Percentiles rank a stretch among this genome's conserved stretches.
Evolutionary conservation across 2,329 filamentous ascomycete species (phyloP).

Genomic region (Leptographium lundbergii): DNA sequence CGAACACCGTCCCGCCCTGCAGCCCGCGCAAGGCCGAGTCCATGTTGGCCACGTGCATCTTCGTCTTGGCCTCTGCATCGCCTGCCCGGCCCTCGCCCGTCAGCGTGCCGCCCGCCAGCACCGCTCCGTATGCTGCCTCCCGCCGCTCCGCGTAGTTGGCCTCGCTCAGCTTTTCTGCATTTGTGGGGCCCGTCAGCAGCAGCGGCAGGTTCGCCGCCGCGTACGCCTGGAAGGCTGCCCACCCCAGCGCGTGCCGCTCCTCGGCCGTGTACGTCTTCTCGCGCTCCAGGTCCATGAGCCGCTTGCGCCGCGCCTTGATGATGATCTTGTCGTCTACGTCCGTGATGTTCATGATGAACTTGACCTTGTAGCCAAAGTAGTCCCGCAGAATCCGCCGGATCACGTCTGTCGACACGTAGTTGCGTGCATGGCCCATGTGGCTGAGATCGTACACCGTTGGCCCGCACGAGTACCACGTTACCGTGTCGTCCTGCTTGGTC

Average conservation of each 20-base stretch:
- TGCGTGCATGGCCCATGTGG: constrained; percentile 62
- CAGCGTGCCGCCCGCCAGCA: constrained; percentile 13
- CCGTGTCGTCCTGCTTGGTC: constrained; percentile 9
- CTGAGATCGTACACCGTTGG: constrained; percentile 53
- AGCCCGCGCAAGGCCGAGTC: constrained; percentile 13
- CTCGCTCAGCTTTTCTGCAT: constrained; percentile 3
- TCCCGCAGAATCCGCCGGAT: constrained; percentile 56
- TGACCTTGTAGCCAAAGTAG: constrained; percentile 58
- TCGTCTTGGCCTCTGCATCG: constrained; percentile 16
- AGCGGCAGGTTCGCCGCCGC: constrained; percentile 15
- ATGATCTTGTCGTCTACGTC: constrained; percentile 51
- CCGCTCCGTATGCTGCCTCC: constrained; percentile 13
- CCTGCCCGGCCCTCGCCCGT: constrained; percentile 12
- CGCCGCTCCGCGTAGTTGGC: constrained; percentile 11
- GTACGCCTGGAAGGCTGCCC: constrained; percentile 13
- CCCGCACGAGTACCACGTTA: constrained; percentile 15
- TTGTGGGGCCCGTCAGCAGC: background rate
- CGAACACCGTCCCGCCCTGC: constrained; percentile 31
- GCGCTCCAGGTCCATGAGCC: constrained; percentile 14
- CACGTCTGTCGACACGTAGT: constrained; percentile 68
- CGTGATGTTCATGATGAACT: constrained; percentile 69
- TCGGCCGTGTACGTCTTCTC: constrained; percentile 10
- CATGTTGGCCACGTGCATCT: constrained; percentile 16
- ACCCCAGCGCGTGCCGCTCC: constrained; percentile 10
- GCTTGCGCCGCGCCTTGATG: constrained; percentile 15